Base-by-base conservation (phyloP, 441 rosid species). In the Pelargonium citronellum region DNA sequence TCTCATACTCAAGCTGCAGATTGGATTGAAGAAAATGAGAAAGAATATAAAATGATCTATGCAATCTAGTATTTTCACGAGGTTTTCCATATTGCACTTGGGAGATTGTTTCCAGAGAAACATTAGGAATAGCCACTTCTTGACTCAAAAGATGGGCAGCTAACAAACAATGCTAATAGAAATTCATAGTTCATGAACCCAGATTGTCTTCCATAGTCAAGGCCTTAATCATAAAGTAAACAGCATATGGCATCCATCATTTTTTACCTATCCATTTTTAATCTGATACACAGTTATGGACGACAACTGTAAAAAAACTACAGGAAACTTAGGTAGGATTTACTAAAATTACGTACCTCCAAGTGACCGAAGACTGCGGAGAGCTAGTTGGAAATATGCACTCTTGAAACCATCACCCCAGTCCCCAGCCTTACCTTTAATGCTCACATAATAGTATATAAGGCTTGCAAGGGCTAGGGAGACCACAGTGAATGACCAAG, bases 401-500 rank as follows among this genome's bases (percentile, higher is more conserved):
- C 99, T 95, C 83, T 95, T 95, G 86, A 95, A 89, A 79, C 99
- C 99, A 73, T 95, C 99, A 7, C 98, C 99, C 99, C 99, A 95
- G 81, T 95, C 98, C 74, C 98, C 99, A 57, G 97, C 99, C 80
- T 95, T 95, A 69, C 99, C 99, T 83, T 91, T 92, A 65, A 95
- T 71, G 81, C 99, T 86, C 74, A 95, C 99, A 62, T 95, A 95
- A 79, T 95, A 91, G 84, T 92, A 95, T 78, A 95, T 92, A 73
- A 95, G 97, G 79, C 92, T 89, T 79, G 97, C 98, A 64, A 95
- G 98, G 61, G 95, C 98, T 78, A 95, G 86, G 71, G 99, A 81
- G 72, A 95, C 81, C 69, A 92, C 86, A 66, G 99, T 92, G 79
- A 95, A 95, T 68, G 89, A 79, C 99, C 99, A 95, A 19, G 99